Base-by-base conservation (phyloP, 2,329 filamentous ascomycete species). In the Xylaria sp. region DNA sequence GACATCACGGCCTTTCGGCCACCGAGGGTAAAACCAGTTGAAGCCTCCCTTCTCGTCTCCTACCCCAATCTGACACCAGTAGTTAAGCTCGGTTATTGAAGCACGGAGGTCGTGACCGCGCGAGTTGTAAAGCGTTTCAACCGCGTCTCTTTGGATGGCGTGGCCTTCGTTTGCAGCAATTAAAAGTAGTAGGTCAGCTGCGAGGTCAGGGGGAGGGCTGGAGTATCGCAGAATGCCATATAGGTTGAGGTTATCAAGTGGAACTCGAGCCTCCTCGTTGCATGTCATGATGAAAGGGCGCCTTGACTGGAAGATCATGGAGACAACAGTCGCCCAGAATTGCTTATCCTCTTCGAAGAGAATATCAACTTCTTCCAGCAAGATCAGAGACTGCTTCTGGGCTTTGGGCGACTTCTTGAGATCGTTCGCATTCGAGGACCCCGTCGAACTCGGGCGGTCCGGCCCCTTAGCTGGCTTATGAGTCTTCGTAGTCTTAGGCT, bases 21-120 rank as follows among this genome's bases (percentile, higher is more conserved):
- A 93, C 52, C 88, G 82, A 44, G 88, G 84, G 63, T 89, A 86
- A 64, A 96, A 90, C 93, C 95, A 99, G 64, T 93, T 90, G 41
- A 96, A 82, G 0, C 94, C 93, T 18, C 90, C 89, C 63, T 89
- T 89, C n/a, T 85, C 79, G 68, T 96, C 94, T 4, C 94, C 95
- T 8, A 99, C 85, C 0, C 89, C 91, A 73, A 97, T 92, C 70
- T 99, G 94, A 69, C 95, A 99, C 93, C 93, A 99, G 69, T 95
- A 94, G 69, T 96, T 88, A 22, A 99, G 80, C 57, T 97, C 92
- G 51, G 82, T 86, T 44, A 99, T 84, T 2, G 88, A 87, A 19
- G 88, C 91, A 50, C 94, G 86, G 11, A 99, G 75, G 69, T 99
- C 94, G 22, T 80, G 74, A 2, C 80, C 71, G 48, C 89, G 88